Conservation (phyloP, 345 rosid species). For the Eucalyptus rudis region DNA sequence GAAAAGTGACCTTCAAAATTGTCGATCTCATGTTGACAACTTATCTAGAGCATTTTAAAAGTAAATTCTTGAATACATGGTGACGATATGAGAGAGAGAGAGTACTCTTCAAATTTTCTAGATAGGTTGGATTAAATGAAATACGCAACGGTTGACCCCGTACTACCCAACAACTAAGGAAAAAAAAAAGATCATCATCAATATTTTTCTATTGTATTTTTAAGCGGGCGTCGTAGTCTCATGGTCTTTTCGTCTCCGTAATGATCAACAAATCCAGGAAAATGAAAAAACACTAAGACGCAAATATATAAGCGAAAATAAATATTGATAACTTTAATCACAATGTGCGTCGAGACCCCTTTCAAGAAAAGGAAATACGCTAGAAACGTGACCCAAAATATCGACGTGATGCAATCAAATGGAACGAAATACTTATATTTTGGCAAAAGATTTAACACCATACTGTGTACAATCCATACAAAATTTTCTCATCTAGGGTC, state of each 20-base stretch:
- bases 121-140: not conserved
- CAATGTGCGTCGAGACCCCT: rapidly evolving
- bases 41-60: not conserved
- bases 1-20: not conserved
- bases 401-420: not conserved
- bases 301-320: not conserved
- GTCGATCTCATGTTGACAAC: not conserved
- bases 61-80: not conserved
- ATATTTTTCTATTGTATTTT: not conserved
- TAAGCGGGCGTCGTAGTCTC: not conserved
- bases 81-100: no score
- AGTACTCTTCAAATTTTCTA: not conserved
- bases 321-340: not conserved
- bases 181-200: not conserved
- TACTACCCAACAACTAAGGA: not conserved
- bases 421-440: not conserved
- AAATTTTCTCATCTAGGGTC: rapidly evolving
- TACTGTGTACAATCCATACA: rapidly evolving
- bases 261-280: not conserved
- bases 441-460: not conserved
- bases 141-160: not conserved
- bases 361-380: not conserved
- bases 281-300: not conserved
- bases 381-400: not conserved
- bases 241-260: not conserved